Evolutionary conservation across 306 rosid species (phyloP), one percentile per base, ranked within the genome.

Genomic region (Castanopsis chinensis): DNA sequence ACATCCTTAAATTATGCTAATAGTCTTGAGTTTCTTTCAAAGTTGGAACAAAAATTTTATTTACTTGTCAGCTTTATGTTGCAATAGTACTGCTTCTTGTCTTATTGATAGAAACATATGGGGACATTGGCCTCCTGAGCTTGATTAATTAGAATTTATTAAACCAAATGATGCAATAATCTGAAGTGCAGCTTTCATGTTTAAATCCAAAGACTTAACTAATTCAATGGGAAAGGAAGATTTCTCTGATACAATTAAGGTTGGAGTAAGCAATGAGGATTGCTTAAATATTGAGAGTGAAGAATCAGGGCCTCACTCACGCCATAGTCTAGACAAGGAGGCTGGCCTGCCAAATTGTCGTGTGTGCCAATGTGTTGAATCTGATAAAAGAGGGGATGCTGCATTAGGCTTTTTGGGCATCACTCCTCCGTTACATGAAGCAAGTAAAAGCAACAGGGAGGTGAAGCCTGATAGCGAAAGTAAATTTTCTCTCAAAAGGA

Each of bases 301-400:
- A 72, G 86, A 87, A 82, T 76, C 80, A 17, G 96, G 87, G 49
- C 74, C 88, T 80, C 87, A 78, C 2, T 76, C 93, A 73, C 82
- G 87, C 52, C 69, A 67, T 77, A 91, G 95, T 79, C 32, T 87
- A n/a, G 97, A 89, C 70, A 87, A 57, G 79, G 98, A 92, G 33
- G 75, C 72, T 2, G 87, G 90, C 25, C 67, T 84, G 80, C 75
- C 81, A 33, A 85, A 82, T 58, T 95, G 99, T 78, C 99, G 99
- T n/a, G 99, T 95, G 72, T 95, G 99, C 85, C 99, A 95, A 45
- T 91, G 99, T 78, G 67, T 82, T 32, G 99, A 95, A 78, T 91
- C 99, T 59, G 99, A 95, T 81, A 89, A 88, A 80, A 86, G 88
- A 80, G 99, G 96, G 55, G 98, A 95, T 79, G 89, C 85, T 14